Evolutionary conservation across 2,329 filamentous ascomycete species (phyloP).

Genomic region (Cyclaneusma minus): DNA sequence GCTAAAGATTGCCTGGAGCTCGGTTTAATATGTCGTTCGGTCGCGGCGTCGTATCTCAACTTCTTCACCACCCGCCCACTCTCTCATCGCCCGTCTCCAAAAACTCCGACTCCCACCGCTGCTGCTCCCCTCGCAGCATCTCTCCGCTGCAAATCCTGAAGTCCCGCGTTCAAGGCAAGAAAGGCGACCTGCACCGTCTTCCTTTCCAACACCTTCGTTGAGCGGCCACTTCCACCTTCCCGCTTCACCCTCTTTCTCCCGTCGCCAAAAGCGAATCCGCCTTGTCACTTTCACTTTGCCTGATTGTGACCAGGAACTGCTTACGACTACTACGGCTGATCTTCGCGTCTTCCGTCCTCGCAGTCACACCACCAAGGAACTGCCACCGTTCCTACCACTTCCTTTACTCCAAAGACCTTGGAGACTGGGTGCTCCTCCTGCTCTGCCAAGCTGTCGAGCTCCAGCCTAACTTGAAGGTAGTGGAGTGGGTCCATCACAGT

Average conservation of each 20-base stretch:
- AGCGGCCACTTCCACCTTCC: constrained; percentile 3
- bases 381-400: no score
- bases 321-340: constrained; percentile 2
- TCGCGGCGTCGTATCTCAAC: no score
- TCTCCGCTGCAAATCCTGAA: constrained; percentile 1
- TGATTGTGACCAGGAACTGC: constrained; percentile 2
- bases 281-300: constrained; percentile 2
- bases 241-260: constrained; percentile 2
- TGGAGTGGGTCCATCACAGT: constrained; percentile 33
- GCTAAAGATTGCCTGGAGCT: no score
- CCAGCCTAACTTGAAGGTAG: constrained; percentile 18
- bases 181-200: constrained; percentile 20
- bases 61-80: no score
- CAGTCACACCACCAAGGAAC: no score
- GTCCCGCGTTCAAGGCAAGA: constrained; percentile 12
- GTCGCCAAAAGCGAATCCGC: background rate
- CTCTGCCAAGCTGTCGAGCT: constrained; percentile 14
- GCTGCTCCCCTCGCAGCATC: background rate
- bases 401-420: constrained; percentile 16
- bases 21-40: no score
- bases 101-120: no score
- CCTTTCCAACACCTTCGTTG: constrained; percentile 3
- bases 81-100: no score
- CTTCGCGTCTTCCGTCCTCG: constrained; percentile 1
- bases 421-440: constrained; percentile 18